Conservation (phyloP, 495 filamentous ascomycete genomes). For the Penicillium steckii region DNA sequence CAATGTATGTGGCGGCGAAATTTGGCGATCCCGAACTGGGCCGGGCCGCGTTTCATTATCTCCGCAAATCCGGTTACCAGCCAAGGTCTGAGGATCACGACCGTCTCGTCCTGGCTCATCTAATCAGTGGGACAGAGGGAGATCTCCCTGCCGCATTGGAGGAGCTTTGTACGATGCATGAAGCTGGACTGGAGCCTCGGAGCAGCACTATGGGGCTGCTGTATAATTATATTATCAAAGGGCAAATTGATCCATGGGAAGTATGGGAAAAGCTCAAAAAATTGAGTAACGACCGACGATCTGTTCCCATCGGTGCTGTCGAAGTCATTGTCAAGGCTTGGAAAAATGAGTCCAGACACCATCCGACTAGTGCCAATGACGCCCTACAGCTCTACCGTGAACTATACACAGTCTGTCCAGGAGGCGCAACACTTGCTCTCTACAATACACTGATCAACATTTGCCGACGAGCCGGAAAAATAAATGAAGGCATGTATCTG, state of each 20-base stretch:
- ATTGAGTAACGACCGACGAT: slow-evolving; percentile 34
- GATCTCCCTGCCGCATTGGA: slow-evolving; percentile 57
- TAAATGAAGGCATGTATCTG: slow-evolving; percentile 64
- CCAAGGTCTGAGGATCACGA: slow-evolving; percentile 72
- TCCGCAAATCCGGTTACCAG: slow-evolving; percentile 45
- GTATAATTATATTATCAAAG: slow-evolving; percentile 37
- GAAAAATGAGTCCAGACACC: slow-evolving; percentile 23
- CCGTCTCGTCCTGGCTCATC: slow-evolving; percentile 66
- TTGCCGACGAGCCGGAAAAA: slow-evolving; percentile 49
- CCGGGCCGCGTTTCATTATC: slow-evolving; percentile 34
- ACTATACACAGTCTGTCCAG: slow-evolving; percentile 58
- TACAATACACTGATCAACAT: slow-evolving; percentile 69
- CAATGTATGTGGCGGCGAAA: slow-evolving; percentile 67
- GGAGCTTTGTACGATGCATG: slow-evolving; percentile 66
- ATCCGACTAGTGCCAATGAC: slow-evolving; percentile 34
- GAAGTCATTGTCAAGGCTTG: slow-evolving; percentile 33
- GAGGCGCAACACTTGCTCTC: slow-evolving; percentile 56
- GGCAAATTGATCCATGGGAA: slow-evolving; percentile 29
- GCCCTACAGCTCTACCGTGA: slow-evolving; percentile 71
- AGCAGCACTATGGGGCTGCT: slow-evolving; percentile 59
- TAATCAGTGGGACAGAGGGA: slow-evolving; percentile 29
- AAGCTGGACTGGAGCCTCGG: slow-evolving; percentile 52
- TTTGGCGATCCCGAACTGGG: slow-evolving; percentile 62
- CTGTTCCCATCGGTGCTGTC: slow-evolving; percentile 34
- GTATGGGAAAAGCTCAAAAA: slow-evolving; percentile 55